phyloP scores from a whole-genome alignment of 2,329 filamentous ascomycete genomes.

The Botrytis hyacinthi region DNA sequence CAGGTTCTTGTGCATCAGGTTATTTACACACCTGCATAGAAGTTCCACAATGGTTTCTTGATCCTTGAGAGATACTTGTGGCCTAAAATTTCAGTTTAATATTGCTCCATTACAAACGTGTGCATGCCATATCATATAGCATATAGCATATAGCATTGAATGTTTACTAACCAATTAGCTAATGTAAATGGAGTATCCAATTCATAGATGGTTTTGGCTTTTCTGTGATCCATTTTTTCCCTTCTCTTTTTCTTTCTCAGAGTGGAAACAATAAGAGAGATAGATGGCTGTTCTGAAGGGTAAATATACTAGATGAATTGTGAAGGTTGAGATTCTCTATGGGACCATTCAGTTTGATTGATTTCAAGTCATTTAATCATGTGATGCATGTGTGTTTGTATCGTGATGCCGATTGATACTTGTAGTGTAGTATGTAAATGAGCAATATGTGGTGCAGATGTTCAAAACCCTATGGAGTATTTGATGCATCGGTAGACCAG shows the following conservation, averaged over 20 bases:
- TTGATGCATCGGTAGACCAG: not conserved
- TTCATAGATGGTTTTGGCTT: conserved; percentile 58
- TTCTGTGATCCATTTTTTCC: conserved; percentile 47
- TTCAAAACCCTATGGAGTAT: not conserved
- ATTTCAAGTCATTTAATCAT: not conserved
- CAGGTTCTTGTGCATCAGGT: not conserved
- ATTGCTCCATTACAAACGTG: not conserved
- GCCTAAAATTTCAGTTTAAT: conserved; percentile 49
- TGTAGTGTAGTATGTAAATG: not conserved
- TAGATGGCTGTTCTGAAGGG: not conserved
- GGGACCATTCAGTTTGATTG: not conserved
- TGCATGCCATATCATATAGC: not conserved
- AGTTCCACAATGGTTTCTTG: conserved; percentile 66
- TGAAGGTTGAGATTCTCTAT: not conserved
- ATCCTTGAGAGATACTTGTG: conserved; percentile 54
- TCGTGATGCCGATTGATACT: not conserved
- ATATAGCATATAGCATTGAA: not conserved
- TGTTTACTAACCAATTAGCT: conserved; percentile 53
- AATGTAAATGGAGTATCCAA: conserved; percentile 64
- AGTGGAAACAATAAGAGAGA: not conserved
- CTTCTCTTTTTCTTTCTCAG: not conserved
- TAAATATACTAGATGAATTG: not conserved
- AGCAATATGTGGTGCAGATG: not conserved
- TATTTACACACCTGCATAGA: conserved; percentile 57
- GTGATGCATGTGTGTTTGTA: not conserved